A percentile compares a stretch with the other conserved stretches of the same genome.
phyloP scores from a whole-genome alignment of 305 asterid species.

The Petunia hybrid region DNA sequence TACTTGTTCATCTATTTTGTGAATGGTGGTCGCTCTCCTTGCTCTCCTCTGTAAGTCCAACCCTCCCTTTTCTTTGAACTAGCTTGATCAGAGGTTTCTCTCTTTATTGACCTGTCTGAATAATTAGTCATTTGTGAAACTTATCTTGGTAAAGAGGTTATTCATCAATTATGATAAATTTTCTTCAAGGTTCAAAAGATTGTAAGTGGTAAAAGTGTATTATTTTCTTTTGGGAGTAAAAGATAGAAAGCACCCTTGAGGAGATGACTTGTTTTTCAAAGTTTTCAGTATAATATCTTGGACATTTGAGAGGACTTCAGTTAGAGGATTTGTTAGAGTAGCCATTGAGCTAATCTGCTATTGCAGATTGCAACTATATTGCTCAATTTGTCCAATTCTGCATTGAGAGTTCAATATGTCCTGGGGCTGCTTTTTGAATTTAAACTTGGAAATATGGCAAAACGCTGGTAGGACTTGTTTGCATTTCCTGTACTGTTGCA shows the following conservation, averaged over 20 bases:
- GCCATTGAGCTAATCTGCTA: conserved; percentile 19
- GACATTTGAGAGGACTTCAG: background rate
- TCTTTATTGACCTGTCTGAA: conserved; percentile 14
- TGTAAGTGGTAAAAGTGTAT: background rate
- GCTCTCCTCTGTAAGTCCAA: conserved; percentile 86
- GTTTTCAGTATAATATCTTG: conserved; percentile 10
- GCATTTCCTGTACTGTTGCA: background rate
- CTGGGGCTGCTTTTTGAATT: conserved; percentile 20
- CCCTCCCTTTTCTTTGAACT: conserved; percentile 20
- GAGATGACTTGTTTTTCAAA: conserved; percentile 8
- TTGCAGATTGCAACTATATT: background rate
- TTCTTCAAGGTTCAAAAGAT: background rate
- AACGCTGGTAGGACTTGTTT: conserved; percentile 1
- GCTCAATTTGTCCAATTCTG: conserved; percentile 12
- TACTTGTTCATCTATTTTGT: conserved; percentile 91
- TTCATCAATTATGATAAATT: background rate
- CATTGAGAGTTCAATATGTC: conserved; percentile 2
- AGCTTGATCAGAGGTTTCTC: background rate
- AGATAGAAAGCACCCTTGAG: background rate
- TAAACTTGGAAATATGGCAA: conserved; percentile 7
- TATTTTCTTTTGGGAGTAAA: conserved; percentile 10
- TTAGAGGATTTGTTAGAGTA: conserved; percentile 7
- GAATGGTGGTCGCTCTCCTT: conserved; percentile 92
- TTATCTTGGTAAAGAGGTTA: background rate
- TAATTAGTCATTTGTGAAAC: background rate